Conservation (phyloP, 495 filamentous ascomycete species). For the Penicillium cosmopolitanum region DNA sequence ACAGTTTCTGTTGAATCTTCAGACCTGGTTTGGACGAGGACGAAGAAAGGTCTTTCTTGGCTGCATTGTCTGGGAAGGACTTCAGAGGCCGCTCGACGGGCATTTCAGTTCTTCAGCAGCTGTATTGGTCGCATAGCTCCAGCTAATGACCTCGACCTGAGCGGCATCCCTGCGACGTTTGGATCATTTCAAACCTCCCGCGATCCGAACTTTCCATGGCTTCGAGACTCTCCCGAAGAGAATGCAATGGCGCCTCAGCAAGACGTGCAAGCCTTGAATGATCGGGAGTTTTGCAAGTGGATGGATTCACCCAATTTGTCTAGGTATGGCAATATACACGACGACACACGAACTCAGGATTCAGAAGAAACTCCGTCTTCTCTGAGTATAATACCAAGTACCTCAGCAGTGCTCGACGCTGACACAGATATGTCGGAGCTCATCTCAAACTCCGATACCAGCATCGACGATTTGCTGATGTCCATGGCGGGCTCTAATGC, state of each 20-base stretch:
- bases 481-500: not conserved
- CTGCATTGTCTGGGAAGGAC: not conserved
- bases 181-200: not conserved
- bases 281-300: not conserved
- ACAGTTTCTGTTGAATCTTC: not conserved
- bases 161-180: not conserved
- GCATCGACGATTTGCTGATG: not conserved
- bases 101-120: not conserved
- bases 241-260: not conserved
- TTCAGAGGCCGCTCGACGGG: not conserved
- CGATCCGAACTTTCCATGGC: not conserved
- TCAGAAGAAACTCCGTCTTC: not conserved
- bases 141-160: not conserved
- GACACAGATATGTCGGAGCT: not conserved
- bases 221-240: not conserved
- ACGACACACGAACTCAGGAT: not conserved
- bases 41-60: not conserved
- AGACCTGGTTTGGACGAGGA: not conserved
- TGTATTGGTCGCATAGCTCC: not conserved
- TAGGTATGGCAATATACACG: not conserved
- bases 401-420: not conserved
- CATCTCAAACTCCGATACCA: not conserved
- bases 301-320: not conserved
- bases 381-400: not conserved
- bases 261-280: not conserved